Percentiles rank a stretch among this genome's conserved stretches.
Conservation (phyloP, 768 basidiomycete genomes). For the Lactarius tabidus region DNA sequence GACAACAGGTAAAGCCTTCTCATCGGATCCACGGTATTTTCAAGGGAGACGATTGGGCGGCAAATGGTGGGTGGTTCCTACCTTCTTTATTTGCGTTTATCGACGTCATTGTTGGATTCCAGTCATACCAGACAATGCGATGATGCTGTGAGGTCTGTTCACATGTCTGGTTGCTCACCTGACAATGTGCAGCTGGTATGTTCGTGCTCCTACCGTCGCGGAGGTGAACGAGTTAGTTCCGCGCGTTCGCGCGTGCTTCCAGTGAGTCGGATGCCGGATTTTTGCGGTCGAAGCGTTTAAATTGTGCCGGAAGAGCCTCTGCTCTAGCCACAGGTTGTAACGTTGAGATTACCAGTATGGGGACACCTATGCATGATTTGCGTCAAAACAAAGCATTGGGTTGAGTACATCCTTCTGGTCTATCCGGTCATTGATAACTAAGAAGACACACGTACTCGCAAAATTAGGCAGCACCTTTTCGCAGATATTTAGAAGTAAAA, state of each 20-base stretch:
- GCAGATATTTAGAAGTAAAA: slow-evolving; percentile 54
- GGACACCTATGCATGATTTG: slow-evolving; percentile 47
- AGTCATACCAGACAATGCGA: slow-evolving; percentile 85
- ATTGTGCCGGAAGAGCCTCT: slow-evolving; percentile 47
- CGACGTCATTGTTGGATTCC: background rate
- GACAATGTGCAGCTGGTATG: slow-evolving; percentile 50
- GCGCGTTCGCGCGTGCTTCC: slow-evolving; percentile 67
- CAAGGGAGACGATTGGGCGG: slow-evolving; percentile 68
- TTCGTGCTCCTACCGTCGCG: slow-evolving; percentile 64
- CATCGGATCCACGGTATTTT: slow-evolving; percentile 80
- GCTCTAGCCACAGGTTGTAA: slow-evolving; percentile 63
- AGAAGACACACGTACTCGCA: background rate
- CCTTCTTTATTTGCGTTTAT: background rate
- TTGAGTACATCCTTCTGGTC: slow-evolving; percentile 27
- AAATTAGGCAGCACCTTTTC: slow-evolving; percentile 59
- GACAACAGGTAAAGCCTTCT: slow-evolving; percentile 77
- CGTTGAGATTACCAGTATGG: slow-evolving; percentile 38
- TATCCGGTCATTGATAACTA: background rate
- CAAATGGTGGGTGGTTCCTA: slow-evolving; percentile 49
- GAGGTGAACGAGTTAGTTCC: slow-evolving; percentile 55
- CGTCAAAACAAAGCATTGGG: slow-evolving; percentile 65
- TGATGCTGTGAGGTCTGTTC: slow-evolving; percentile 49
- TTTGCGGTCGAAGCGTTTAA: slow-evolving; percentile 1
- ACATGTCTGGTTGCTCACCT: background rate
- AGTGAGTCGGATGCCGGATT: slow-evolving; percentile 40